These are phyloP conservation scores for Chytriomyces confervae DNA, from an alignment of 192 early-diverging fungal genomes.

Conservation along the genomic window DNA sequence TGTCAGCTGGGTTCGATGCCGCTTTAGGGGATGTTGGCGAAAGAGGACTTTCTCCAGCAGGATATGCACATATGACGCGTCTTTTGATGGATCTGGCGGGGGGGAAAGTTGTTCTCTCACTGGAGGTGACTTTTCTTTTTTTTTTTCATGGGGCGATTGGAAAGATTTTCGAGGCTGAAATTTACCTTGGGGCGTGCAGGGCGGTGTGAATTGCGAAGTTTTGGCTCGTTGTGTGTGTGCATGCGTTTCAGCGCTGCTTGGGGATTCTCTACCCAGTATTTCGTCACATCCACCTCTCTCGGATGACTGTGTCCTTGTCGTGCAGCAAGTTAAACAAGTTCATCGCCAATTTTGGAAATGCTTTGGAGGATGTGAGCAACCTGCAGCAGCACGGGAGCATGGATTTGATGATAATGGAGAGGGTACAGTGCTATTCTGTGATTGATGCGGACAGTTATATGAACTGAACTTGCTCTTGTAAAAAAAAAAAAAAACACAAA, in stretches of 20 bases:
- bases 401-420: neutral
- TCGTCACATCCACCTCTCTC: neutral
- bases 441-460: too few relatives aligned
- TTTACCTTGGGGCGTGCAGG: constrained; percentile 45
- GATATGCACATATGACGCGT: constrained; percentile 88
- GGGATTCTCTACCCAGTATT: constrained; percentile 46
- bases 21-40: constrained; percentile 84
- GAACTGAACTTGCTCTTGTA: neutral
- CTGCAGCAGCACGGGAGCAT: neutral
- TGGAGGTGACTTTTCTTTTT: constrained; percentile 61
- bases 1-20: constrained; percentile 92
- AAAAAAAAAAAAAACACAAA: neutral
- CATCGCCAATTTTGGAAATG: constrained; percentile 18
- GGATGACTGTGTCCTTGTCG: neutral
- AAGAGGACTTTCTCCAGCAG: constrained; percentile 77
- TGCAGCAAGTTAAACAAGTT: neutral
- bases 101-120: constrained; percentile 76
- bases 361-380: neutral
- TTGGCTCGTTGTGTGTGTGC: constrained; percentile 77
- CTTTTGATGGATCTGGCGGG: constrained; percentile 73
- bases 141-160: neutral
- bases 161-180: neutral
- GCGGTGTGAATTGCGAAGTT: constrained; percentile 85
- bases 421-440: neutral
- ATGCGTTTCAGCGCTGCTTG: constrained; percentile 75